Conservation (phyloP, 1,284 basidiomycete genomes). For the Meira miltonrushii region DNA sequence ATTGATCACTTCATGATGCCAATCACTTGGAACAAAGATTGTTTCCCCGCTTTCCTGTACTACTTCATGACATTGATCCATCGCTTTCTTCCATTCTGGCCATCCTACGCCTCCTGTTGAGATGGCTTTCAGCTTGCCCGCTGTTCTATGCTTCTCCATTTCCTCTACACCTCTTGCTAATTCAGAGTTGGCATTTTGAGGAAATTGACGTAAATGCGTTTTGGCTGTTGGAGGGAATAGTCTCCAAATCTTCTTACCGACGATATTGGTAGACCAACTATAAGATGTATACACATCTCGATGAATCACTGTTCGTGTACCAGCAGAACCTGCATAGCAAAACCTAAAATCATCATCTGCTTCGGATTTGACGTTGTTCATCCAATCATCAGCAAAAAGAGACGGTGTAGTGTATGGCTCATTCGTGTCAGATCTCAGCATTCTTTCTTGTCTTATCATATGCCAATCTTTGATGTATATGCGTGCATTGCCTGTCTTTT, state of each 20-base stretch:
- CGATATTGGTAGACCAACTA: conserved; percentile 60
- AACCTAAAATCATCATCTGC: conserved; percentile 56
- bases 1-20: conserved; percentile 51
- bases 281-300: conserved; percentile 56
- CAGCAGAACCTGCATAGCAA: conserved; percentile 37
- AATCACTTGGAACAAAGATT: conserved; percentile 47
- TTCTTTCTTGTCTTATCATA: conserved; percentile 47
- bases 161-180: conserved; percentile 33
- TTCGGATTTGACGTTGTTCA: conserved; percentile 33
- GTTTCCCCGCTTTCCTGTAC: conserved; percentile 33
- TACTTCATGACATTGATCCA: conserved; percentile 9
- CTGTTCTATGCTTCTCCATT: conserved; percentile 21
- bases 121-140: conserved; percentile 27
- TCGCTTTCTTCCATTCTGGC: conserved; percentile 19
- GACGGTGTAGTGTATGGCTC: conserved; percentile 56
- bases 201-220: conserved; percentile 45
- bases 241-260: conserved; percentile 59
- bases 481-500: conserved; percentile 7
- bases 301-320: conserved; percentile 32
- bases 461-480: conserved; percentile 63
- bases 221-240: conserved; percentile 56
- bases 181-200: conserved; percentile 32
- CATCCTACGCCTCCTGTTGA: conserved; percentile 18
- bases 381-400: conserved; percentile 59
- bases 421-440: background rate